Base-by-base conservation (phyloP, 2,329 filamentous ascomycete genomes). In the Kalmusia sp. region DNA sequence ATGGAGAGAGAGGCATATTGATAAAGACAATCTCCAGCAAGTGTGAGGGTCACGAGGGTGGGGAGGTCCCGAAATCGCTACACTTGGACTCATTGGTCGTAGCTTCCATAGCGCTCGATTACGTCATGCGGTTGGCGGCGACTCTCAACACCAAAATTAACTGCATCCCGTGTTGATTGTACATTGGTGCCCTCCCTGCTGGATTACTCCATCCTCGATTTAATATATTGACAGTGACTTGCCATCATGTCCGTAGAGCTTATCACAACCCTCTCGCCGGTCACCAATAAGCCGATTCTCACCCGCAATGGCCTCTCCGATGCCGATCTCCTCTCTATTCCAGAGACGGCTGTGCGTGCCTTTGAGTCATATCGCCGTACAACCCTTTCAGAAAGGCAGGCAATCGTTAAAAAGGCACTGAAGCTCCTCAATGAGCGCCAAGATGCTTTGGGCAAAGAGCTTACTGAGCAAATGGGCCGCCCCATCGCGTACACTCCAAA, bases 381-480 rank as follows among this genome's bases (percentile, higher is more conserved):
- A 0, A 81, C 85, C 2, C 83, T 98, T 41, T 78, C 83, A 46
- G 85, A 93, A 59, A 86, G 93, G 46, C 88, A 96, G 75, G 82
- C 84, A 40, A 93, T 96, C 60, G 87, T 97, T 65, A 87, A 85
- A 65, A 91, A 89, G 67, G 92, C 93, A 1, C 78, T 98, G 38
- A 83, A 87, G 57, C 76, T 91, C 4, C 80, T 98, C 24, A 76
- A 79, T 14, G 83, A 86, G 44, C 87, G 86, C 71, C 84, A 92
- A 74, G 89, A 95, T 86, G 89, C 87, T 57, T 81, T 98, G 28
- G 92, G 89, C 5, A 83, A 86, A 62, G 93, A 97, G 73, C 79
- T 98, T 54, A 97, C 93, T 0, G 88, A 91, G 72, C 93, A 98
- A 79, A 98, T 98, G 93, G 93, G 93, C 35, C 84, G 93, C 17